phyloP scores from a whole-genome alignment of 768 basidiomycete genomes.

The Termitomyces sp. region DNA sequence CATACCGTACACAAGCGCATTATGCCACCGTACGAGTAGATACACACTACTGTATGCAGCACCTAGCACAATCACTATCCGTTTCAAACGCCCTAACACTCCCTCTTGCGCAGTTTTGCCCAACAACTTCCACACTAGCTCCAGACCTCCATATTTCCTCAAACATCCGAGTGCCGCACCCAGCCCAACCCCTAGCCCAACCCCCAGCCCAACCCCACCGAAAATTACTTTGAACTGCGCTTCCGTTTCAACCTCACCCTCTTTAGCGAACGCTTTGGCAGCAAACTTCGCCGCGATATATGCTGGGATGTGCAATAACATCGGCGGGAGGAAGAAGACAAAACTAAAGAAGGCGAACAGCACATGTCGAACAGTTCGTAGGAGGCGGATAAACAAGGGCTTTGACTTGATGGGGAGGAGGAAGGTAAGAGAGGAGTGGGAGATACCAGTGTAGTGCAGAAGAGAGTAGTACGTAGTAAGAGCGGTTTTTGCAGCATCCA shows the following conservation, averaged over 20 bases:
- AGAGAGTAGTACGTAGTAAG: neutral
- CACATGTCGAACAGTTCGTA: neutral
- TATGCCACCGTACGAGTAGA: neutral
- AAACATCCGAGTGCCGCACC: neutral
- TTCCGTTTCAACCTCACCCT: neutral
- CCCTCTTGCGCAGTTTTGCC: neutral
- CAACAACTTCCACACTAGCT: neutral
- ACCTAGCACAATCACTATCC: neutral
- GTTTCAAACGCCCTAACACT: neutral
- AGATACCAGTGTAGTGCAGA: neutral
- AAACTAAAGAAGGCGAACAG: neutral
- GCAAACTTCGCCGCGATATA: neutral
- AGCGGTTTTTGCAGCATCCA: neutral
- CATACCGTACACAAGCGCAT: neutral
- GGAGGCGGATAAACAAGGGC: neutral
- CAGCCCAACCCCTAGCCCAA: constrained; percentile 1
- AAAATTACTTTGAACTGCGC: constrained; percentile 2
- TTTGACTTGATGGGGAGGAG: neutral
- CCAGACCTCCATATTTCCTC: neutral
- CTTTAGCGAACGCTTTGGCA: neutral
- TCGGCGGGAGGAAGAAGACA: neutral
- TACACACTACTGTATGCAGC: neutral
- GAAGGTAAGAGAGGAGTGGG: neutral
- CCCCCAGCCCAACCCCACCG: neutral
- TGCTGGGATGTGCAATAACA: neutral